Conservation (phyloP, 176 grass and related monocot species). For the Chloris gayana region DNA sequence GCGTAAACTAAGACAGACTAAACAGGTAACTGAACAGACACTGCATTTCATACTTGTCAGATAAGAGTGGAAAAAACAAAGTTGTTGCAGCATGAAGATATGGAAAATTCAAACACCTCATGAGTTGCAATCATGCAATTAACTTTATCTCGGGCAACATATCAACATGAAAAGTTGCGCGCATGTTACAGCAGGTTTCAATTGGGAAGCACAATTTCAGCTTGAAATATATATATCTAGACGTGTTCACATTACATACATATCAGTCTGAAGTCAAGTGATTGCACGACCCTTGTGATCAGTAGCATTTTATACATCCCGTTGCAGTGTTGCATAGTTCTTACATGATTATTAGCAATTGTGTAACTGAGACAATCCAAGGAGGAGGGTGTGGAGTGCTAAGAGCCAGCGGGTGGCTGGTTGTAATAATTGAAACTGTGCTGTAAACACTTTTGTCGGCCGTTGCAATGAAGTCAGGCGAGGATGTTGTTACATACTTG, state of each 20-base stretch:
- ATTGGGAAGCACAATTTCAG: background rate
- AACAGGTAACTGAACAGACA: background rate
- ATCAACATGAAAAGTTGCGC: background rate
- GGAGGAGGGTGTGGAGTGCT: too few species aligned
- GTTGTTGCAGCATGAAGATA: background rate
- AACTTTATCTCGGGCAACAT: background rate
- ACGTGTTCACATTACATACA: background rate
- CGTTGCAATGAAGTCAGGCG: too few species aligned
- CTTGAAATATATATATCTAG: background rate
- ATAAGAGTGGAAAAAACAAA: background rate
- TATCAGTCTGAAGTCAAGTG: background rate
- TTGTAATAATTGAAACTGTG: too few species aligned
- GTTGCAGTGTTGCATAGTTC: slow-evolving; percentile 2
- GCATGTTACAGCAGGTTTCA: background rate
- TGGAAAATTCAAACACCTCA: background rate
- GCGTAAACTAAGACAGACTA: background rate
- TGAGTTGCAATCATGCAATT: slow-evolving; percentile 12
- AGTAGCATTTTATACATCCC: background rate
- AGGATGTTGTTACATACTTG: too few species aligned
- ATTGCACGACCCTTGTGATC: background rate
- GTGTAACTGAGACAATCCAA: too few species aligned
- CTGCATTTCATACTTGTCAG: background rate
- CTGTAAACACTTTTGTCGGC: too few species aligned
- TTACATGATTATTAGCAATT: background rate
- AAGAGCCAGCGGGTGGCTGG: too few species aligned